Evolutionary conservation across 768 basidiomycete genomes (phyloP).

Genomic region (Boletus pseudopeckii): DNA sequence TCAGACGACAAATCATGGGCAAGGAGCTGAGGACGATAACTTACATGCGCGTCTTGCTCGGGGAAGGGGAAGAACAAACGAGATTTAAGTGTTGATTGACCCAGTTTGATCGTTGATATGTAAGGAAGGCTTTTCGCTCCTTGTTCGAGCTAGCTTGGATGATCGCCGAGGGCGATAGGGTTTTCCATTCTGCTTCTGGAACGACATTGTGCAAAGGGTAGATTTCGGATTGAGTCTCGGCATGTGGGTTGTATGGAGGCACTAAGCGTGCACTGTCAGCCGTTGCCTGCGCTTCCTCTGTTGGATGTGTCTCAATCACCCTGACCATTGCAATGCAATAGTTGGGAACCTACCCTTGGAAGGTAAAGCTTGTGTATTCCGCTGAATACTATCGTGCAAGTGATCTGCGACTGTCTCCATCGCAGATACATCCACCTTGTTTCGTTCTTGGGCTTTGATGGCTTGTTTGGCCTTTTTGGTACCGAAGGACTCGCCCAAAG

Average conservation of each 20-base stretch:
- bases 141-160: constrained; percentile 46
- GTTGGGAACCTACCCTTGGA: constrained; percentile 53
- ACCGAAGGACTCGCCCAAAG: constrained; percentile 91
- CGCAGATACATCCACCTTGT: constrained; percentile 82
- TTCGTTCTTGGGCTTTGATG: constrained; percentile 83
- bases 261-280: constrained; percentile 68
- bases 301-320: neutral
- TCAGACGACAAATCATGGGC: neutral
- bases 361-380: constrained; percentile 64
- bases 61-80: constrained; percentile 38
- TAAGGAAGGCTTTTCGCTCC: constrained; percentile 55
- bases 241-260: constrained; percentile 67
- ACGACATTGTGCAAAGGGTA: constrained; percentile 77
- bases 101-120: constrained; percentile 66
- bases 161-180: constrained; percentile 56
- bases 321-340: neutral
- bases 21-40: constrained; percentile 21
- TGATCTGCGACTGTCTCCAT: constrained; percentile 83
- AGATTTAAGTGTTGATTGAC: constrained; percentile 60
- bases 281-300: constrained; percentile 65
- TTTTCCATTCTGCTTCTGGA: constrained; percentile 75
- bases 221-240: constrained; percentile 66
- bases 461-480: constrained; percentile 90
- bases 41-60: constrained; percentile 62
- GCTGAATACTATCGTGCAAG: constrained; percentile 80